These are phyloP conservation scores for Triangularia setosa DNA, from an alignment of 2,329 filamentous ascomycete species.

Conservation along the genomic window DNA sequence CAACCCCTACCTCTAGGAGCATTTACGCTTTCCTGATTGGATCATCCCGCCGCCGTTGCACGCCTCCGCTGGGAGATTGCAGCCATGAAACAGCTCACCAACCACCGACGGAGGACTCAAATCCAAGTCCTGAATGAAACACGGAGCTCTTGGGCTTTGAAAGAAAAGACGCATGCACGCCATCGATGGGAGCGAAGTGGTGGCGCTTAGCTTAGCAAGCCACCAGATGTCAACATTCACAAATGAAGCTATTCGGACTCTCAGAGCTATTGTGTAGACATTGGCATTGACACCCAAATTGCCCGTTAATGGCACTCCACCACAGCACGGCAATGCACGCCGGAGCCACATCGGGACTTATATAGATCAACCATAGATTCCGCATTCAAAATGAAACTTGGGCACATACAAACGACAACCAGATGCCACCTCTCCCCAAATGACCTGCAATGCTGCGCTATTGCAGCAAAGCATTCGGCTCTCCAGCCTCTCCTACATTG, in stretches of 20 bases:
- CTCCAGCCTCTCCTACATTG: not conserved
- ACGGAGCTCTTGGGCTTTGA: not conserved
- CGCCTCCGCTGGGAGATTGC: not conserved
- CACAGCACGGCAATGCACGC: not conserved
- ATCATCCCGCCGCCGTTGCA: not conserved
- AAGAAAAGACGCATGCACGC: constrained; percentile 11
- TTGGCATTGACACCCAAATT: not conserved
- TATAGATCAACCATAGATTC: not conserved
- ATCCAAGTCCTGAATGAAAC: not conserved
- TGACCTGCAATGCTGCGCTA: not conserved
- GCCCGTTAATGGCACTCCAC: not conserved
- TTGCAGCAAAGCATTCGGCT: not conserved
- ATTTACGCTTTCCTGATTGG: constrained; percentile 4
- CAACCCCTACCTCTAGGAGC: not conserved
- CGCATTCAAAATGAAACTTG: not conserved
- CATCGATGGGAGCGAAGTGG: not conserved
- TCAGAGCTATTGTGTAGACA: not conserved
- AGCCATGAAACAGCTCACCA: not conserved
- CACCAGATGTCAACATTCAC: not conserved
- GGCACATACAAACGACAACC: not conserved
- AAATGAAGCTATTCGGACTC: not conserved
- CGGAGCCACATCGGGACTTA: not conserved
- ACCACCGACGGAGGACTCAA: not conserved
- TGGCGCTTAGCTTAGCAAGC: not conserved
- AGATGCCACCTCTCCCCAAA: not conserved